Evolutionary conservation across 441 rosid genomes (phyloP), one percentile per base, ranked within the genome.

Genomic region (Isatis lusitanica): DNA sequence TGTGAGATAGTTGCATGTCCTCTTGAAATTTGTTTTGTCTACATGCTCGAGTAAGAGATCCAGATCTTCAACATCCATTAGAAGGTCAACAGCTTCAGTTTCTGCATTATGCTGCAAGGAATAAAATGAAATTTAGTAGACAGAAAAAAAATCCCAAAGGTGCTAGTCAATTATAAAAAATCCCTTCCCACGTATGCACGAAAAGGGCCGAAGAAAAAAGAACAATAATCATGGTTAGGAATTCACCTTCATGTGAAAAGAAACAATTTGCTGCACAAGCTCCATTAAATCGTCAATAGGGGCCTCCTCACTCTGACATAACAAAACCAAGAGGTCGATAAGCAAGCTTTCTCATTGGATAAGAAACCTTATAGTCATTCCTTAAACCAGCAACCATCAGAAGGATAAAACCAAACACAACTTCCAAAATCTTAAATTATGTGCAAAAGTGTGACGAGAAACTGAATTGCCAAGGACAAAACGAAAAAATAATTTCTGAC

Each of bases 31-130:
- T 60, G 98, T 74, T 10, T 70, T 63, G 77, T 91, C 98, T 16
- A 91, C 96, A 63, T 89, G 90, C 81, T 93, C 87, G 76, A 85
- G 72, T 52, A 91, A 77, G 62, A 87, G 86, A 75, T 90, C 92
- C 83, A 93, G 92, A 84, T 91, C 94, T 74, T 93, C 98, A 80
- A 89, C 97, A 90, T 93, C 97, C 95, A 93, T 92, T 62, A 92
- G 74, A 59, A 92, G 87, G 82, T 92, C 97, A 78, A 92, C 93
- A 70, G 96, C 97, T 82, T 92, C 97, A 26, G 96, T 90, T 83
- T 92, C 97, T 64, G 97, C 97, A 82, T 92, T 92, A 78, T 90
- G 97, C 98, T 93, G 90, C 78, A 74, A 21, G 6, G 43, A 51
- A 61, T n/a, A 61, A 71, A 62, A 38, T 13, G 13, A 31, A 61